Evolutionary conservation across 805 yeast species (phyloP).

Genomic region (Lipomyces starkeyi): DNA sequence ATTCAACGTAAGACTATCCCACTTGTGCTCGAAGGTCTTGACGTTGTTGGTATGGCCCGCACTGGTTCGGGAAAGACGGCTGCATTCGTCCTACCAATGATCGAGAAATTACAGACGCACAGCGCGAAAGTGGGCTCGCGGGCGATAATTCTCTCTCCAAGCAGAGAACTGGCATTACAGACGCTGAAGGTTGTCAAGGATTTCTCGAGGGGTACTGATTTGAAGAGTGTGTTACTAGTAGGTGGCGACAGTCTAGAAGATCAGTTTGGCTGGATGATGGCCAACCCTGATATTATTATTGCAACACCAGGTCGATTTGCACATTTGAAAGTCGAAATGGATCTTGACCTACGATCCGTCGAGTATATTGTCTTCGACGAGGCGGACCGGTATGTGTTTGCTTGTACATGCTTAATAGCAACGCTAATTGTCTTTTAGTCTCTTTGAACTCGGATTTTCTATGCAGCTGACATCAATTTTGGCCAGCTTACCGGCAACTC

Average conservation of each 20-base stretch:
- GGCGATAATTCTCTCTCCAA: slow-evolving; percentile 89
- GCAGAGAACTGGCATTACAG: slow-evolving; percentile 94
- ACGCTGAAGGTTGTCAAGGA: slow-evolving; percentile 89
- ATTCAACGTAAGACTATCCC: slow-evolving; percentile 97
- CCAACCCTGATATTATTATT: slow-evolving; percentile 90
- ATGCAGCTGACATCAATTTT: slow-evolving; percentile 90
- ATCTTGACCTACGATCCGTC: slow-evolving; percentile 75
- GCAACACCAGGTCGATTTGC: slow-evolving; percentile 98
- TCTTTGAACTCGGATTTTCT: slow-evolving; percentile 95
- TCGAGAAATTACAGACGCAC: slow-evolving; percentile 83
- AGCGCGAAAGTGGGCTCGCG: slow-evolving; percentile 82
- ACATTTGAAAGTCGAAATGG: slow-evolving; percentile 96
- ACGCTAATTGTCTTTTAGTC: slow-evolving; percentile 34
- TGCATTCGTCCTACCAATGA: slow-evolving; percentile 88
- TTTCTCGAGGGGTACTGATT: slow-evolving; percentile 80
- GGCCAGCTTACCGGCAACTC: slow-evolving; percentile 76
- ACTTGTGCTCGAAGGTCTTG: slow-evolving; percentile 80
- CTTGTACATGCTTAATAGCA: slow-evolving; percentile 10
- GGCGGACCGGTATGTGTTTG: slow-evolving; percentile 71
- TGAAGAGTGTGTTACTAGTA: slow-evolving; percentile 78
- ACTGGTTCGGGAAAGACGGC: slow-evolving; percentile 99
- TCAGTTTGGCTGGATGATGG: slow-evolving; percentile 90
- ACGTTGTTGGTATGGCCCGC: slow-evolving; percentile 99
- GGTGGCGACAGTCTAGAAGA: slow-evolving; percentile 99
- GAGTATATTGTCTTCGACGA: slow-evolving; percentile 96